Conservation (phyloP, 1,284 basidiomycete genomes). For the Trichosporon coremiiforme region DNA sequence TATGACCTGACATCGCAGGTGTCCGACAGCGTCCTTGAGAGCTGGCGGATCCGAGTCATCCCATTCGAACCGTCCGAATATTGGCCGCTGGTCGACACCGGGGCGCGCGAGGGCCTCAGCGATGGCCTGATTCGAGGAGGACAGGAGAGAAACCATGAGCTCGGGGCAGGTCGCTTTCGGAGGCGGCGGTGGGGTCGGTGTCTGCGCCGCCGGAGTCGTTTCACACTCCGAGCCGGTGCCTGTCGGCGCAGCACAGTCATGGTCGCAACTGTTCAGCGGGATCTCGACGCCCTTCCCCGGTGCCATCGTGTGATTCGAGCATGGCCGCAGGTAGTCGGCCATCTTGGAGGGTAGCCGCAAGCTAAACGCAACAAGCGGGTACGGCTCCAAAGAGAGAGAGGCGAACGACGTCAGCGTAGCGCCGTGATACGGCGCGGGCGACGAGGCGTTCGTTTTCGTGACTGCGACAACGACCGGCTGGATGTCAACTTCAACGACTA, state of each 20-base stretch:
- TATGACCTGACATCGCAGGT: conserved; percentile 41
- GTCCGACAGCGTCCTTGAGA: conserved; percentile 34
- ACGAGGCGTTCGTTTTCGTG: conserved; percentile 28
- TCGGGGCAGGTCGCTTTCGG: conserved; percentile 3
- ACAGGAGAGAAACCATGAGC: conserved; percentile 45
- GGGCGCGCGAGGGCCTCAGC: conserved; percentile 44
- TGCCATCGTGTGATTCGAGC: neutral
- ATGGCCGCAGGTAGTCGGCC: conserved; percentile 64
- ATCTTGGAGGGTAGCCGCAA: conserved; percentile 85
- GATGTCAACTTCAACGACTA: neutral
- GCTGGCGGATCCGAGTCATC: conserved; percentile 29
- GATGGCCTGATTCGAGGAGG: conserved; percentile 34
- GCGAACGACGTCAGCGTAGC: conserved; percentile 90
- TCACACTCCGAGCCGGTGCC: conserved; percentile 9
- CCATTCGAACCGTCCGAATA: conserved; percentile 37
- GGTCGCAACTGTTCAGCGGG: neutral
- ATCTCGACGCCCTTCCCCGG: conserved; percentile 7
- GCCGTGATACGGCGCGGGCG: conserved; percentile 63
- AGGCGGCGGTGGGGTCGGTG: neutral
- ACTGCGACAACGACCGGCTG: conserved; percentile 56
- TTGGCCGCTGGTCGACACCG: conserved; percentile 36
- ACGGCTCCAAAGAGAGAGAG: conserved; percentile 83
- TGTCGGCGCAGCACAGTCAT: neutral
- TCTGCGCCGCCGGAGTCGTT: neutral
- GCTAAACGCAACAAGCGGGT: conserved; percentile 82